A percentile compares a stretch with the other conserved stretches of the same genome.
Conservation (phyloP, 2,329 filamentous ascomycete genomes). For the Simplicillium aogashimaense region DNA sequence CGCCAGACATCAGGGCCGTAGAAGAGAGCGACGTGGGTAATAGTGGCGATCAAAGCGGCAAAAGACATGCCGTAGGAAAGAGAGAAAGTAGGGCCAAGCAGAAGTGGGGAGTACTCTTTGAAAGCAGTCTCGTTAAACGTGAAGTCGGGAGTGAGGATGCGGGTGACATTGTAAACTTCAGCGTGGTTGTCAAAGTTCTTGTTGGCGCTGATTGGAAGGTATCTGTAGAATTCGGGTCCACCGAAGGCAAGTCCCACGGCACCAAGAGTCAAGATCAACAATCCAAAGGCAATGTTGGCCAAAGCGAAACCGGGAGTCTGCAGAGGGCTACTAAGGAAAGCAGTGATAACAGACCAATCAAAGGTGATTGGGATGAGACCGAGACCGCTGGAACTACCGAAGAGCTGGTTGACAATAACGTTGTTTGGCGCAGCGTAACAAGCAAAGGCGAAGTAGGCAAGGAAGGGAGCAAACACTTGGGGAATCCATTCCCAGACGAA, state of each 20-base stretch:
- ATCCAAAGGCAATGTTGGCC: constrained; percentile 44
- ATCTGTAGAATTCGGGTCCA: constrained; percentile 40
- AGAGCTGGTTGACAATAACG: constrained; percentile 53
- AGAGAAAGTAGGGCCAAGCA: constrained; percentile 44
- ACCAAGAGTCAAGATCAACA: constrained; percentile 38
- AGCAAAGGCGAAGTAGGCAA: constrained; percentile 49
- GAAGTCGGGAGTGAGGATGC: constrained; percentile 40
- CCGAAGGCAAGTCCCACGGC: constrained; percentile 43
- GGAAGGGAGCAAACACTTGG: constrained; percentile 46
- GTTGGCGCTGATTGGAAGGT: constrained; percentile 45
- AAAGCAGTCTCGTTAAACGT: constrained; percentile 47
- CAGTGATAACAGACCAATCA: constrained; percentile 54
- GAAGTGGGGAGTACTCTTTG: constrained; percentile 43
- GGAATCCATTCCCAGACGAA: constrained; percentile 52
- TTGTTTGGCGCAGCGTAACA: constrained; percentile 55
- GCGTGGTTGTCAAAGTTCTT: constrained; percentile 51
- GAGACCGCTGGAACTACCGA: constrained; percentile 51
- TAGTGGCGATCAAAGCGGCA: constrained; percentile 40
- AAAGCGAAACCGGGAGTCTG: constrained; percentile 52
- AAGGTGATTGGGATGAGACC: constrained; percentile 55
- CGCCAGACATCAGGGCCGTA: constrained; percentile 37
- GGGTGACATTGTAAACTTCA: constrained; percentile 41
- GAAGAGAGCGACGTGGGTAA: constrained; percentile 41
- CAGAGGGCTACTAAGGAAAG: constrained; percentile 45
- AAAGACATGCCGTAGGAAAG: constrained; percentile 48